phyloP scores from a whole-genome alignment of 106 monocot species.

The Phalaenopsis aphrodite region DNA sequence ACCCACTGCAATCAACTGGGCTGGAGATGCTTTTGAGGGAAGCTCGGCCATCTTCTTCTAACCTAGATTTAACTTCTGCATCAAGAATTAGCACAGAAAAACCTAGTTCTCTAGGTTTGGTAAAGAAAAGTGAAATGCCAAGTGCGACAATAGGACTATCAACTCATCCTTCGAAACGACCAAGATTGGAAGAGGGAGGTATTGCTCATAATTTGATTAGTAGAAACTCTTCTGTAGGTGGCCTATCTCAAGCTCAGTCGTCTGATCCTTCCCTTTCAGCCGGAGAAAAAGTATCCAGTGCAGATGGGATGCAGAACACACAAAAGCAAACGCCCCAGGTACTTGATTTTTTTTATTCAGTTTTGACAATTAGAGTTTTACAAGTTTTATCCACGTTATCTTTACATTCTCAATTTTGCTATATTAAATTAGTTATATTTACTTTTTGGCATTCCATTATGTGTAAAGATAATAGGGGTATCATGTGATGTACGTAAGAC shows the following conservation, averaged over 20 bases:
- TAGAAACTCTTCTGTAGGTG: constrained; percentile 13
- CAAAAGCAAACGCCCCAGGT: constrained; percentile 49
- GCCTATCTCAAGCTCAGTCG: constrained; percentile 22
- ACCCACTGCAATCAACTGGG: constrained; percentile 13
- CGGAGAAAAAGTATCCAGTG: constrained; percentile 23
- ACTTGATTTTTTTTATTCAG: constrained; percentile 6
- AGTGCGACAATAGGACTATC: constrained; percentile 15
- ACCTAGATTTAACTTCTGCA: constrained; percentile 18
- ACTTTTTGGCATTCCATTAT: neutral
- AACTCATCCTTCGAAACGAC: constrained; percentile 44
- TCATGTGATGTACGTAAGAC: too few species aligned
- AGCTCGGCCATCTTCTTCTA: constrained; percentile 15
- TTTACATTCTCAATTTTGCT: neutral
- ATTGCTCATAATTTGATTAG: constrained; percentile 11
- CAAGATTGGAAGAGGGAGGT: constrained; percentile 44
- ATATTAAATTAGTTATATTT: neutral
- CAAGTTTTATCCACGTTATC: neutral
- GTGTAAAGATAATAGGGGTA: too few species aligned
- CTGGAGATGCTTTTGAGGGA: constrained; percentile 28
- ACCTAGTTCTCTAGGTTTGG: constrained; percentile 15
- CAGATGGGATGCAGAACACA: constrained; percentile 20
- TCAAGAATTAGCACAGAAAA: constrained; percentile 14
- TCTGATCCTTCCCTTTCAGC: constrained; percentile 9
- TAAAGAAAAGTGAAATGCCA: constrained; percentile 14
- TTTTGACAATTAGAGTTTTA: neutral